phyloP scores from a whole-genome alignment of 306 rosid species.

The Prunus davidiana region DNA sequence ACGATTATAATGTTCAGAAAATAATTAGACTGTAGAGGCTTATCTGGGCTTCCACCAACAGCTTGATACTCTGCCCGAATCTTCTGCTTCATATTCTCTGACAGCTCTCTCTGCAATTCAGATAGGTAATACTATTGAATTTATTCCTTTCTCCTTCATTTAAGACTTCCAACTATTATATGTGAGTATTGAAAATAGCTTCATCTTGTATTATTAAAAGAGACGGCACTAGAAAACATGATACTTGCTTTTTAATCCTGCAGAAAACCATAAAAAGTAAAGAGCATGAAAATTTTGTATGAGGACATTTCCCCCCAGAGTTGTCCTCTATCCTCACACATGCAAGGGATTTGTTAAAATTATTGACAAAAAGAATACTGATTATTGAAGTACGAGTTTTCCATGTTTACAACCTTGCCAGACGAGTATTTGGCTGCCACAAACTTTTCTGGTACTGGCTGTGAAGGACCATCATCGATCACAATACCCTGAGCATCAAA shows the following conservation, averaged over 20 bases:
- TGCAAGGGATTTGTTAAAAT: constrained; percentile 5
- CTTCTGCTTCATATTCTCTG: constrained; percentile 77
- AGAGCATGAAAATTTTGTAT: constrained; percentile 47
- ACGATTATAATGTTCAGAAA: constrained; percentile 71
- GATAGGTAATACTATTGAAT: constrained; percentile 71
- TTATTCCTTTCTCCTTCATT: constrained; percentile 75
- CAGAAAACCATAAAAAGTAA: constrained; percentile 58
- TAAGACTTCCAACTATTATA: constrained; percentile 59
- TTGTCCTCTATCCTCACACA: constrained; percentile 18
- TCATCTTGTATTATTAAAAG: constrained; percentile 70
- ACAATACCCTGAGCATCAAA: constrained; percentile 63
- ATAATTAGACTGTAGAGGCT: constrained; percentile 72
- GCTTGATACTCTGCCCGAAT: constrained; percentile 81
- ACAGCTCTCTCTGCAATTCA: constrained; percentile 93
- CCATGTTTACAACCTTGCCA: constrained; percentile 60
- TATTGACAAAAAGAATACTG: constrained; percentile 18
- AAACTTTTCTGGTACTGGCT: constrained; percentile 63
- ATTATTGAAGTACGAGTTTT: constrained; percentile 15
- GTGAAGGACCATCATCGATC: constrained; percentile 53
- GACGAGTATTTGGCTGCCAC: constrained; percentile 74
- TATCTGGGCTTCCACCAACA: constrained; percentile 88
- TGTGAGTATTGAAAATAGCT: constrained; percentile 65
- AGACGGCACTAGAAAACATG: constrained; percentile 59
- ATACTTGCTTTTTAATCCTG: constrained; percentile 76
- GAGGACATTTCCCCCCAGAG: constrained; percentile 1